phyloP scores from a whole-genome alignment of 1,284 basidiomycete species.

The Athelia psychrophila region DNA sequence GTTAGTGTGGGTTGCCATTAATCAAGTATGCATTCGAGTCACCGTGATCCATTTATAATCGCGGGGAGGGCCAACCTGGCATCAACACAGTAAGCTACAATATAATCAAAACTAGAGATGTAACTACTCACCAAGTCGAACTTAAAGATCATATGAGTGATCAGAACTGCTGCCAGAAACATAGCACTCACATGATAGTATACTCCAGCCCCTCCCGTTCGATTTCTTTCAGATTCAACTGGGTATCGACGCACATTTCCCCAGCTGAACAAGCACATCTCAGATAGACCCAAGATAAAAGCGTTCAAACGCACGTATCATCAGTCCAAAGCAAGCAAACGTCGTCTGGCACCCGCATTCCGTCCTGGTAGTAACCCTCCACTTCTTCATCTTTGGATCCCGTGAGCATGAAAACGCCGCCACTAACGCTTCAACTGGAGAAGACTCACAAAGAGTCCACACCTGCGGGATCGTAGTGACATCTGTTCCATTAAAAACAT shows the following conservation, averaged over 20 bases:
- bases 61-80: constrained; percentile 48
- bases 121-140: constrained; percentile 40
- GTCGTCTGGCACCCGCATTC: constrained; percentile 53
- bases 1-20: background rate
- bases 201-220: constrained; percentile 63
- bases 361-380: constrained; percentile 63
- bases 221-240: constrained; percentile 44
- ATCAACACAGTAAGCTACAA: background rate
- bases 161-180: background rate
- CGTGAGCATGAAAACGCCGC: too few species aligned
- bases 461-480: constrained; percentile 57
- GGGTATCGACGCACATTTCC: constrained; percentile 62
- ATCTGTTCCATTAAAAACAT: constrained; percentile 49
- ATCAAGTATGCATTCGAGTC: constrained; percentile 11
- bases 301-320: constrained; percentile 44
- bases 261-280: constrained; percentile 34
- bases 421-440: too few species aligned
- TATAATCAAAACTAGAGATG: background rate
- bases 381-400: constrained; percentile 43
- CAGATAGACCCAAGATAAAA: background rate
- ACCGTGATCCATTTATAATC: constrained; percentile 64
- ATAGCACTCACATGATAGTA: constrained; percentile 61
- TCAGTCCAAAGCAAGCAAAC: constrained; percentile 60
- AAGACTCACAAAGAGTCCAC: constrained; percentile 56
- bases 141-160: constrained; percentile 16